A percentile compares a stretch with the other conserved stretches of the same genome.
phyloP scores from a whole-genome alignment of 441 rosid species.

The Pelargonium hybrid region DNA sequence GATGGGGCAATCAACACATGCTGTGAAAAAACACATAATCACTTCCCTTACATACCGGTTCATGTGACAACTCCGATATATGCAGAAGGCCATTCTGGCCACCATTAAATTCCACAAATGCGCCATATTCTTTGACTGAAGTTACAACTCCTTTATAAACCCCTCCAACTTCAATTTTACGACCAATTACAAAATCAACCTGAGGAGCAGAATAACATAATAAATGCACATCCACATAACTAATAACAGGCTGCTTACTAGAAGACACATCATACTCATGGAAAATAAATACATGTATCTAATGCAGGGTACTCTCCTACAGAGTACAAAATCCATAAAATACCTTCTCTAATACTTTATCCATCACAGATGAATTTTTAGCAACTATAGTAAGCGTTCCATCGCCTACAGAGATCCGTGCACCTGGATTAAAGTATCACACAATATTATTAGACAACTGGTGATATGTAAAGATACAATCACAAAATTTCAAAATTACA shows the following conservation, averaged over 20 bases:
- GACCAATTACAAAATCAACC: constrained; percentile 74
- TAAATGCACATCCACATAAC: constrained; percentile 1
- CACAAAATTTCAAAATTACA: neutral
- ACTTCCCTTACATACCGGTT: constrained; percentile 43
- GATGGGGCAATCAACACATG: neutral
- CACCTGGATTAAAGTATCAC: constrained; percentile 41
- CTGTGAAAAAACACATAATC: neutral
- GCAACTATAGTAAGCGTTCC: constrained; percentile 72
- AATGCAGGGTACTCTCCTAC: too few relatives aligned
- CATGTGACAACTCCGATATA: constrained; percentile 89
- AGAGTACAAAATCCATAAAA: constrained; percentile 4
- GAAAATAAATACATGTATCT: too few relatives aligned
- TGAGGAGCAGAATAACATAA: constrained; percentile 25
- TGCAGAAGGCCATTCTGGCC: constrained; percentile 93
- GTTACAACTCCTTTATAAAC: constrained; percentile 77
- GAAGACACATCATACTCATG: neutral
- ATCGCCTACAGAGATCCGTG: constrained; percentile 60
- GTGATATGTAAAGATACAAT: neutral
- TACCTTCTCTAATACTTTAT: constrained; percentile 80
- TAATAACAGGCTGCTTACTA: neutral
- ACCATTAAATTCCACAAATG: constrained; percentile 91
- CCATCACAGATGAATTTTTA: constrained; percentile 66
- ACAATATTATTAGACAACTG: neutral
- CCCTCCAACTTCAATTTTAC: constrained; percentile 83
- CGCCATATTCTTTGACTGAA: constrained; percentile 93